Evolutionary conservation across 495 filamentous ascomycete genomes (phyloP), one percentile per base, ranked within the genome.

Genomic region (Schizothecium vesticola): DNA sequence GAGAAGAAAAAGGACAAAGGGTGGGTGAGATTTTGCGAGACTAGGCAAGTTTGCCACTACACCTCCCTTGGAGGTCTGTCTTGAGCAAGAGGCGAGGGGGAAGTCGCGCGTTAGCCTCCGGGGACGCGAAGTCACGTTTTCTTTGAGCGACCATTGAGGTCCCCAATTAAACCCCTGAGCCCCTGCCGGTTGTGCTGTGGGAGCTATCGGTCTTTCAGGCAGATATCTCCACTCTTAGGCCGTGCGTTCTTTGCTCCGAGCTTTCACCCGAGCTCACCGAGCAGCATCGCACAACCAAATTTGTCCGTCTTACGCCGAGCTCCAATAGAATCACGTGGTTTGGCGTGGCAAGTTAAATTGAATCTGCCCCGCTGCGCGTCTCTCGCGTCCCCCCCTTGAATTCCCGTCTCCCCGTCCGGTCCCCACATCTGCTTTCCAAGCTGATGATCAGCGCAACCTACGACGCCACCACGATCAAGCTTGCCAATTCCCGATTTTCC

Each of bases 301-400:
- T 16, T 19, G 19, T n/a, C 43, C 33, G 13, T 51, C 43, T 51
- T n/a, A n/a, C 10, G 31, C 31, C 12, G 31, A 33, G 9, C 31
- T 9, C 56, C 28, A 26, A 36, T 22, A 59, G 57, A 64, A 24
- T 76, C 74, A 77, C 56, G 72, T 74, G 74, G 25, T 69, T 69
- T 76, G 72, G 74, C 72, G 75, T 77, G 59, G 36, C 25, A 13
- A 67, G 43, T 73, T 74, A 61, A 72, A 75, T 71, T 70, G 70
- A 69, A 69, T 71, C 67, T 65, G 70, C 74, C 75, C 74, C 74
- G 69, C 75, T 61, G 68, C 75, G 74, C 75, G 75, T 74, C 66
- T 56, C 21, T 61, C 23, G 65, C 63, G 72, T 72, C 63, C 67
- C 33, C 16, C 26, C 9, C 23, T 19, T 33, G 59, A 21, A 28